Evolutionary conservation across 2,329 filamentous ascomycete genomes (phyloP).

Genomic region (Cladophialophora psammophila): DNA sequence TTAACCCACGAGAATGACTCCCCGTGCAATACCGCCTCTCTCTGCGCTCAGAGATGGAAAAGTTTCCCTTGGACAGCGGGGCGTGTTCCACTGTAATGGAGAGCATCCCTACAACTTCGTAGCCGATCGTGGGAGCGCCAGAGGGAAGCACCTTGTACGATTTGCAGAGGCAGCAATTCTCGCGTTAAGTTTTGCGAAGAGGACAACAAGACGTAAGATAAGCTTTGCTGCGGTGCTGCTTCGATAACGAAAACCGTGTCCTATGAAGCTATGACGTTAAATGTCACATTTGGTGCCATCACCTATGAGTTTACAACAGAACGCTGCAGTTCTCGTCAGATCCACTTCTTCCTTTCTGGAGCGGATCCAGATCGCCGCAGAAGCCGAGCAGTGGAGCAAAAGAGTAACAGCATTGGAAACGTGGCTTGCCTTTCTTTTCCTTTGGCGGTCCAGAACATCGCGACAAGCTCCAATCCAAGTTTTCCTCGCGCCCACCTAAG

Average conservation of each 20-base stretch:
- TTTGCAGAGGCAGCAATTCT: not conserved
- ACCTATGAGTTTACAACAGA: not conserved
- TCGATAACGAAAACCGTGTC: not conserved
- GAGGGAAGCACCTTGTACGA: not conserved
- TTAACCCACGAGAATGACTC: not conserved
- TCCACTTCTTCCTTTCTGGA: not conserved
- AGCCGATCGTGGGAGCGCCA: not conserved
- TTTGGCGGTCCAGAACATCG: constrained; percentile 10
- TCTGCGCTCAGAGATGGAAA: not conserved
- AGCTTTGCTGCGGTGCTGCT: not conserved
- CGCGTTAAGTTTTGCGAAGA: not conserved
- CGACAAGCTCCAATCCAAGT: not conserved
- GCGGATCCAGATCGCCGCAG: constrained; percentile 29
- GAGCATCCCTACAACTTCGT: not conserved
- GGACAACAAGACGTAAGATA: not conserved
- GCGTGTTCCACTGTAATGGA: not conserved
- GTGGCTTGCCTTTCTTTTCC: constrained; percentile 28
- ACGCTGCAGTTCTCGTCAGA: not conserved
- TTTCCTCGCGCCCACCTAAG: not conserved
- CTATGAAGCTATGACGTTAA: not conserved
- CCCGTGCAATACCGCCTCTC: not conserved
- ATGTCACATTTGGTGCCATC: not conserved
- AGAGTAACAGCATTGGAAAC: constrained; percentile 12
- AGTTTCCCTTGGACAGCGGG: not conserved
- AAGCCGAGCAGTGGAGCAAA: constrained; percentile 24